Base-by-base conservation (phyloP, 2,329 filamentous ascomycete species). In the Thelonectria blattea region DNA sequence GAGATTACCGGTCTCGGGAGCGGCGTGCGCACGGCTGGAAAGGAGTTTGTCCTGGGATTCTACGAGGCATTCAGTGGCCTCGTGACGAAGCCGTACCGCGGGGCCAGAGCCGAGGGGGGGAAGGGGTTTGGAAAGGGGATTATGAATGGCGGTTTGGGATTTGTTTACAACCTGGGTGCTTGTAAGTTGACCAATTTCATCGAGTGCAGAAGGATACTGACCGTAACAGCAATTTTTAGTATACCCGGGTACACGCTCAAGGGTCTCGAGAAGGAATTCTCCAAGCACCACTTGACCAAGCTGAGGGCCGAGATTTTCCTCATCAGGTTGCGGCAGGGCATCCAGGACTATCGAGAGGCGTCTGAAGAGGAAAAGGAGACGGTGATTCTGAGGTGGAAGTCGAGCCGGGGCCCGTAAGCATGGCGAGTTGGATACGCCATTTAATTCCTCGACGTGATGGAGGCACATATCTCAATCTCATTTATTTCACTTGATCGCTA, bases 31-130 rank as follows among this genome's bases (percentile, higher is more conserved):
- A 87, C 86, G 41, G 89, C 89, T 1, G 84, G 87, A 3, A 89
- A 87, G 74, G 86, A 87, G 68, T 84, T 89, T 58, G 82, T 80
- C 1, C 80, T 86, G 49, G 88, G 89, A 0, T 77, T 91, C 9
- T 91, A 86, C 71, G 88, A 91, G 66, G 89, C 88, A 1, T 83
- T 91, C 24, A 85, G 87, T 1, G 89, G 89, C 0, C 74, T 91
- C 15, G 81, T 90, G 3, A 86, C 82, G 0, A 87, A 89, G 62
- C 90, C 90, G 0, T 78, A 86, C 9, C 79, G 83, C 52, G 89
- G 88, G 3, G 85, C 85, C 1, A 86, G 84, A 69, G 84, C 88
- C 47, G 85, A 86, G 58, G 88, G 88, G 1, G 74, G 79, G 2
- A 80, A 80, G 8, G 90, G 90, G 1, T 78, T 89, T 5, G 67